phyloP scores from a whole-genome alignment of 345 rosid species.

The Diplotaxis tenuifolia region DNA sequence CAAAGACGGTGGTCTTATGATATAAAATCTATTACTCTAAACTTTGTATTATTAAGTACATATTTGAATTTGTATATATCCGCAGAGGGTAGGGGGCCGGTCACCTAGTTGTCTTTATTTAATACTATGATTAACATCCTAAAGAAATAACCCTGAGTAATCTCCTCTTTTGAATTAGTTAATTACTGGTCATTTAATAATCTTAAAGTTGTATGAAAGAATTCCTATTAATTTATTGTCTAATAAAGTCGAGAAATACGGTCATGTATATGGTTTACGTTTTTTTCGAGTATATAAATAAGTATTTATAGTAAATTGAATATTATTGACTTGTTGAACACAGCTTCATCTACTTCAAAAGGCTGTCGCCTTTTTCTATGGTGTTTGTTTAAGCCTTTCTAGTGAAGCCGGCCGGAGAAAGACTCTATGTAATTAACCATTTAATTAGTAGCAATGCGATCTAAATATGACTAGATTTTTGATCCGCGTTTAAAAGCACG shows the following conservation, averaged over 20 bases:
- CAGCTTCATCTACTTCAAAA: slow-evolving; percentile 18
- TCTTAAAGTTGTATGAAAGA: not conserved
- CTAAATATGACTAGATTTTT: too few species aligned
- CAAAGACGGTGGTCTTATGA: too few species aligned
- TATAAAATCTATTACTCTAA: too few species aligned
- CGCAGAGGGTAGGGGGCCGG: too few species aligned
- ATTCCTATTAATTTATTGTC: not conserved
- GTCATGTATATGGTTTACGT: slow-evolving; percentile 2
- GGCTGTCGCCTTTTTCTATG: slow-evolving; percentile 22
- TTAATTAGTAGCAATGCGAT: not conserved
- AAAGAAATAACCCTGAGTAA: slow-evolving; percentile 17
- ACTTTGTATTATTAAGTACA: too few species aligned
- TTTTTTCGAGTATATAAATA: slow-evolving; percentile 1
- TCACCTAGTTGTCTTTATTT: not conserved
- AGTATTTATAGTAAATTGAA: not conserved
- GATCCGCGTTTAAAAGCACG: too few species aligned
- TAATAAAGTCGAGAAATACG: not conserved
- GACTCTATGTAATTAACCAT: not conserved
- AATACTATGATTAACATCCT: slow-evolving; percentile 7
- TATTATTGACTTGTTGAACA: not conserved
- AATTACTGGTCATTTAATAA: not conserved
- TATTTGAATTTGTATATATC: too few species aligned
- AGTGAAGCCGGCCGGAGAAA: slow-evolving; percentile 32
- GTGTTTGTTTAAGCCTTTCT: slow-evolving; percentile 28
- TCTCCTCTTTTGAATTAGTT: not conserved